Base-by-base conservation (phyloP, 495 filamentous ascomycete species). In the Hyphodiscus hymeniophilus region DNA sequence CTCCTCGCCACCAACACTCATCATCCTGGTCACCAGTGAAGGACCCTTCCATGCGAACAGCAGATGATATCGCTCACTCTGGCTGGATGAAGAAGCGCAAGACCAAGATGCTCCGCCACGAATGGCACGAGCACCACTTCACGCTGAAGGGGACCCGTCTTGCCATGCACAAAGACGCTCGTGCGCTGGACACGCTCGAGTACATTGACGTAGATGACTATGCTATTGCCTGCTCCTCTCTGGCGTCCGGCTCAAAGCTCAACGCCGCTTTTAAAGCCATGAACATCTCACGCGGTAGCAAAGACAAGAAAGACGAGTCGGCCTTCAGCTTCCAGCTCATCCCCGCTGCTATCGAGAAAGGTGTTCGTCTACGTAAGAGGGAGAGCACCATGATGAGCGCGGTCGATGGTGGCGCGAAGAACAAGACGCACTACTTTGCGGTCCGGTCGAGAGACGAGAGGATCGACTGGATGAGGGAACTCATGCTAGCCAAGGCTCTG, bases 401-500 rank as follows among this genome's bases (percentile, higher is more conserved):
- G 12, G 60, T 45, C 7, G 66, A 72, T 40, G 82, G 80, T 38
- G 54, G 16, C 10, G 50, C 42, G 1, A 61, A 62, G 28, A 75
- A 73, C 44, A 96, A 95, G 75, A 78, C 80, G n/a, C 91, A 98
- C 58, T 87, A 95, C 58, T 97, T 98, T 56, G 86, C 91, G 0
- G 91, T 96, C 47, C 83, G 84, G 63, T 77, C 72, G 45, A 73
- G 88, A 0, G 88, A 97, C 48, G 85, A 95, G 62, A 75, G 92
- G 24, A 95, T 96, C 49, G 91, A 95, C 54, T 98, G 92, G 92
- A 95, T 96, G 92, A 70, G 92, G 2, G 89, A 96, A 73, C 65
- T 98, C 42, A 96, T 98, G 92, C 79, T 98, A 18, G 90, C 91
- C 3, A 95, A 90, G 63, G 90, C 91, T 17, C 66, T 89, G 47